These are phyloP conservation scores for Leptographium radiaticola DNA, from an alignment of 2,329 filamentous ascomycete genomes.

Conservation along the genomic window DNA sequence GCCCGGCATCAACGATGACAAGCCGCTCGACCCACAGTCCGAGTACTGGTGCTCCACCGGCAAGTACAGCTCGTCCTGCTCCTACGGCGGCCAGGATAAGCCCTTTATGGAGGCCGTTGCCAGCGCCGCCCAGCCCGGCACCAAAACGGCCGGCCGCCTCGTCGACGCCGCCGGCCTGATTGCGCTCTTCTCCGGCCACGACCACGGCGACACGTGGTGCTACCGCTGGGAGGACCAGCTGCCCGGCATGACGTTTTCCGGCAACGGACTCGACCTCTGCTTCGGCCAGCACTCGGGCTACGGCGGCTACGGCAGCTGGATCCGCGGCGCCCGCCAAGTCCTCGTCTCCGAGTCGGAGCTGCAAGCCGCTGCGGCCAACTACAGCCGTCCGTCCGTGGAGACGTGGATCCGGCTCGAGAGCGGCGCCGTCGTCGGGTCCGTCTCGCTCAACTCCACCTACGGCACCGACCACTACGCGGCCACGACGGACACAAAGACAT, in stretches of 20 bases:
- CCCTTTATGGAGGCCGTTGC: constrained; percentile 44
- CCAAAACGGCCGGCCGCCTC: constrained; percentile 22
- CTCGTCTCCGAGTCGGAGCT: constrained; percentile 13
- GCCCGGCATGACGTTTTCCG: constrained; percentile 15
- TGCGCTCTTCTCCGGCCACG: constrained; percentile 44
- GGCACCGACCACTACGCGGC: constrained; percentile 31
- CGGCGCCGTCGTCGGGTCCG: constrained; percentile 27
- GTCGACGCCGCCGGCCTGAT: constrained; percentile 31
- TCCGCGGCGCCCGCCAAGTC: constrained; percentile 33
- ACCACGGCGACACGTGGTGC: constrained; percentile 44
- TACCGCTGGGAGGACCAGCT: constrained; percentile 19
- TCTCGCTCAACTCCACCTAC: constrained; percentile 38
- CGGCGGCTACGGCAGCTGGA: constrained; percentile 54
- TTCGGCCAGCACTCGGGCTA: constrained; percentile 56
- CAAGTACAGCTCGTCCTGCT: constrained; percentile 13
- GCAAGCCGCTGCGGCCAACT: background rate
- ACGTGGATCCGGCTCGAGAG: constrained; percentile 41
- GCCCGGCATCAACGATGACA: constrained; percentile 23
- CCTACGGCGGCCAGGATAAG: constrained; percentile 30
- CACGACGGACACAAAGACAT: constrained; percentile 13
- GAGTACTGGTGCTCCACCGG: constrained; percentile 20
- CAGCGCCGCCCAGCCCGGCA: constrained; percentile 19
- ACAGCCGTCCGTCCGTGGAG: constrained; percentile 19
- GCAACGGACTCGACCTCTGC: constrained; percentile 22
- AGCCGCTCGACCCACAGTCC: constrained; percentile 17